Conservation (phyloP, 2,329 filamentous ascomycete species). For the Exophiala aquamarina region DNA sequence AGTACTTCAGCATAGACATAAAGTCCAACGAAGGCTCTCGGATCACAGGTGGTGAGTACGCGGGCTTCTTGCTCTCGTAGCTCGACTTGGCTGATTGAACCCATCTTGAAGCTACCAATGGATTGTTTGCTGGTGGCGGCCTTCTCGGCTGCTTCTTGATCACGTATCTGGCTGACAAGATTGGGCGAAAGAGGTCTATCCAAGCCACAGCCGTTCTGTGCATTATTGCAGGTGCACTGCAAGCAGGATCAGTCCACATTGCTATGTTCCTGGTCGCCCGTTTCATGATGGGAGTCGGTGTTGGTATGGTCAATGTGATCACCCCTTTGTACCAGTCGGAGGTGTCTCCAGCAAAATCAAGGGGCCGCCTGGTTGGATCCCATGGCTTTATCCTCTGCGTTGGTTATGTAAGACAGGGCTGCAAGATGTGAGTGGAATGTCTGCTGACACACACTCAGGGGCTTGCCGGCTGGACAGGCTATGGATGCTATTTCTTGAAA, state of each 20-base stretch:
- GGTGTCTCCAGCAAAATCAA: conserved; percentile 40
- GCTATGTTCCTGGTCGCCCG: conserved; percentile 25
- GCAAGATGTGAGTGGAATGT: background rate
- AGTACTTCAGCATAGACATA: conserved; percentile 45
- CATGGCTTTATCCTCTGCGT: background rate
- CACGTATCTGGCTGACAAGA: conserved; percentile 14
- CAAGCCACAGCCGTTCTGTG: conserved; percentile 18
- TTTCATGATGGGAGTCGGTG: conserved; percentile 20
- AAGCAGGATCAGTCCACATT: conserved; percentile 23
- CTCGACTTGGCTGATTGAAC: background rate
- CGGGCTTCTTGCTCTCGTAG: conserved; percentile 44
- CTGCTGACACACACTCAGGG: conserved; percentile 3
- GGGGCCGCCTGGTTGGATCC: conserved; percentile 33
- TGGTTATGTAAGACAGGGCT: background rate
- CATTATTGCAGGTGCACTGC: conserved; percentile 18
- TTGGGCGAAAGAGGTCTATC: conserved; percentile 19
- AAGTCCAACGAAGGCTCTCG: conserved; percentile 11
- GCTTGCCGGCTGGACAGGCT: conserved; percentile 3
- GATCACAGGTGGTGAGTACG: conserved; percentile 19
- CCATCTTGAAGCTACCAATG: conserved; percentile 15
- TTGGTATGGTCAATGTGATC: conserved; percentile 16
- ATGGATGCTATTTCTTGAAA: conserved; percentile 7
- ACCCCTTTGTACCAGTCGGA: conserved; percentile 44
- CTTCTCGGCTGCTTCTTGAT: conserved; percentile 19
- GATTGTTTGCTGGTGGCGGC: conserved; percentile 20